Base-by-base conservation (phyloP, 306 rosid genomes). In the Vigna radiata region DNA sequence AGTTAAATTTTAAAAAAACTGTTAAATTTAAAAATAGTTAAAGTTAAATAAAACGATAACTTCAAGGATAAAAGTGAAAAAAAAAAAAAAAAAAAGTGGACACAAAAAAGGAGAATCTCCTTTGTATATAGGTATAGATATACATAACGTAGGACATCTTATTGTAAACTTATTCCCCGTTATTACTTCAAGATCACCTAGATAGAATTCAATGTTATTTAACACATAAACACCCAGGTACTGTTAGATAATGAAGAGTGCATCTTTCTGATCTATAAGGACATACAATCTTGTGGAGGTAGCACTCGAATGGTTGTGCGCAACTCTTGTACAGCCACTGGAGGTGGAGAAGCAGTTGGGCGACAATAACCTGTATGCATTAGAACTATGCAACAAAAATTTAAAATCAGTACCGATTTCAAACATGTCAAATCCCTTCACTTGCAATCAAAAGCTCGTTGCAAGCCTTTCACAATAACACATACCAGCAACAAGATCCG, bases 351-450 rank as follows among this genome's bases (percentile, higher is more conserved):
- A 68, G 96, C 92, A 46, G 98, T 91, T 46, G 96, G 98, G 17
- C 97, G 97, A 82, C 97, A 94, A 77, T 94, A 94, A 59, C 98
- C 98, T 6, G 98, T 94, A 76, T 94, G 98, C 98, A 92, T 94
- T 76, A 94, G 96, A 85, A 92, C 98, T 94, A 85, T 36, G 77
- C 83, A 68, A 79, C 83, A 79, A 69, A 74, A 70, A 43, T 62
- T 47, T 58, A 70, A 86, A 53, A 80, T 86, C 70, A 79, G 86
- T 66, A 67, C 50, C 72, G 27, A 48, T 63, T 77, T 73, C 59
- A 49, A 50, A 44, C 66, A 63, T 36, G 56, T 73, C 36, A 74
- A 31, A 63, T 48, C 55, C 64, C 17, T 18, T 61, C 60, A 60
- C 44, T 62, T 53, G 77, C 68, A 77, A 82, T 60, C 63, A 46